phyloP scores from a whole-genome alignment of 805 yeast genomes.

The Ogataea polymorpha region DNA sequence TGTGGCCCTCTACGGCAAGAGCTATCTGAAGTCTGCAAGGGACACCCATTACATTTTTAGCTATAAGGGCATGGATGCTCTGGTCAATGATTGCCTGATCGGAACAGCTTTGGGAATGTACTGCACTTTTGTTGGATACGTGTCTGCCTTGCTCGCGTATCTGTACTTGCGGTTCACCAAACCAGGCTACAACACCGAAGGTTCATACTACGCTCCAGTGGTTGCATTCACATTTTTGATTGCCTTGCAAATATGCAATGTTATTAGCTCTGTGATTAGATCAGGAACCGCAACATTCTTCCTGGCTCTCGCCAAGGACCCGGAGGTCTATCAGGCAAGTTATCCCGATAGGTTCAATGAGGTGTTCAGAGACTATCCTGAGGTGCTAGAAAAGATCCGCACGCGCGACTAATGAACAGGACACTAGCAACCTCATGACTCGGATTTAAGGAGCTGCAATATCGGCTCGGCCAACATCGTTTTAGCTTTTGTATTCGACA shows the following conservation, averaged over 20 bases:
- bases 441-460: constrained; percentile 1
- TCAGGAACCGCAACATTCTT: constrained; percentile 80
- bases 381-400: constrained; percentile 42
- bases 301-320: constrained; percentile 78
- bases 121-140: constrained; percentile 59
- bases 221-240: constrained; percentile 46
- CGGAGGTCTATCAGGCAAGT: constrained; percentile 70
- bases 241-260: constrained; percentile 68
- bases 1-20: constrained; percentile 84
- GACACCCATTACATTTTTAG: constrained; percentile 76
- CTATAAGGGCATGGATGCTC: constrained; percentile 79
- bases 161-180: constrained; percentile 68
- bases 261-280: constrained; percentile 66
- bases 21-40: constrained; percentile 69
- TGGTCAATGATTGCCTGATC: constrained; percentile 80
- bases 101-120: constrained; percentile 74
- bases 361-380: constrained; percentile 47
- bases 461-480: background rate
- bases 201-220: constrained; percentile 44
- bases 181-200: constrained; percentile 44
- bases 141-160: constrained; percentile 41
- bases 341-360: constrained; percentile 57
- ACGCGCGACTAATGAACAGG: constrained; percentile 20
- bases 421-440: background rate
- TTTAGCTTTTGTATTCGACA: background rate